phyloP scores from a whole-genome alignment of 345 rosid genomes.

The Citrus maxima region DNA sequence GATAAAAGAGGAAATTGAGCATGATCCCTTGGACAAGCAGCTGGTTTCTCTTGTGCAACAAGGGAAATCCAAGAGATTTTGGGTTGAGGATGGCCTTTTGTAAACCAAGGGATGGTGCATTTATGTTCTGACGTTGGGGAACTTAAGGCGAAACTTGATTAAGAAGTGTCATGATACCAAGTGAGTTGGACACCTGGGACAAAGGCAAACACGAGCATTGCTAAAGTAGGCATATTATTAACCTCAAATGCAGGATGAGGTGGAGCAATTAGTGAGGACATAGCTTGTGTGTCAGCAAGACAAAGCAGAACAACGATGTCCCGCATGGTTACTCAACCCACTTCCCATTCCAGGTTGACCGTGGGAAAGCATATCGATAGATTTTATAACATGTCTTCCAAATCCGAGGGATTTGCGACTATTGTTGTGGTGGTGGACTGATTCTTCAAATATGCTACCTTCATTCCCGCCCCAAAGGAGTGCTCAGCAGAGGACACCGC shows the following conservation, averaged over 20 bases:
- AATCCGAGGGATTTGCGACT: too few species aligned
- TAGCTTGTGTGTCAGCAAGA: not conserved
- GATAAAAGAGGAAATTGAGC: not conserved
- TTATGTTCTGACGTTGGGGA: not conserved
- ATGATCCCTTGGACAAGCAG: not conserved
- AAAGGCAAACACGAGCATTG: not conserved
- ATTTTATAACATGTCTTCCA: too few species aligned
- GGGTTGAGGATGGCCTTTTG: not conserved
- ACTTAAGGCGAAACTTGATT: not conserved
- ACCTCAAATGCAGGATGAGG: not conserved
- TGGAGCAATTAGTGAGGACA: not conserved
- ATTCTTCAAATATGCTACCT: too few species aligned
- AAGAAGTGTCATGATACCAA: not conserved
- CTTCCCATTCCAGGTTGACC: too few species aligned
- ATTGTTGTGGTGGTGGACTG: too few species aligned
- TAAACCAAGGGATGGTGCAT: rapidly evolving
- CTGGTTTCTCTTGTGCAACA: not conserved
- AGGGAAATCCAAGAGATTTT: not conserved
- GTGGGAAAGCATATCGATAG: too few species aligned
- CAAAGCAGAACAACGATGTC: too few species aligned
- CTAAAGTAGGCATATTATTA: not conserved
- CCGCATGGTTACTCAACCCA: too few species aligned
- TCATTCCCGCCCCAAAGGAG: too few species aligned
- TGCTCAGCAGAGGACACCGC: too few species aligned
- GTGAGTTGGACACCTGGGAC: not conserved